Evolutionary conservation across 169 alveolate species (phyloP), one percentile per base, ranked within the genome.

Genomic region (Plasmodium fragile): DNA sequence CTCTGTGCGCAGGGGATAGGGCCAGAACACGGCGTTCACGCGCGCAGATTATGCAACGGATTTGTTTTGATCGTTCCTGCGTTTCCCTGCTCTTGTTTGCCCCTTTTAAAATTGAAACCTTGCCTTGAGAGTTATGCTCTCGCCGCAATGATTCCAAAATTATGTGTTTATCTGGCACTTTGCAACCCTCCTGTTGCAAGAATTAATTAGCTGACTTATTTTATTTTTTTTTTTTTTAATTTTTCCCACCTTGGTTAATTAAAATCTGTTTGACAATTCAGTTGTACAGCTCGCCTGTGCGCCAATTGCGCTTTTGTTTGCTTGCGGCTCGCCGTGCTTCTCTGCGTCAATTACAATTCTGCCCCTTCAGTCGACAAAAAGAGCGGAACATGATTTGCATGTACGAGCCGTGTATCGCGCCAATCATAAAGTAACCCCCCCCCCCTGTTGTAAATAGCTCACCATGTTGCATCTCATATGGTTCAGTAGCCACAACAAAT

Each of bases 401-500:
- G 10, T 59, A 13, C 75, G 7, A 59, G 34, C 75, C 22, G 30
- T 2, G 34, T 59, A 18, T 5, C 34, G 34, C 75, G 34, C 4
- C 28, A 7, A 3, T 34, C 34, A 34, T 3, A 59, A 10, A 59
- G 16, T 18, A 55, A 32, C 7, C 32, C 28, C 36, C n/a, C 28
- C 52, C 32, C 28, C 36, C n/a, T 13, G 28, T 11, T 28, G n/a
- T 4, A 80, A 59, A 59, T 25, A 36, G 13, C 7, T 34, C 52
- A 83, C 32, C 52, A 87, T 87, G 93, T 79, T 84, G 43, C 91
- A 87, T 87, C 93, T 95, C 36, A 92, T 82, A 81, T 95, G 97
- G 97, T 95, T 95, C 92, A 89, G 94, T 7, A 65, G 92, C 49
- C 97, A 95, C 83, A 95, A 93, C 13, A 92, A 90, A n/a, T 95